Conservation (phyloP, 176 grass and related monocot genomes). For the Triticum urartu region DNA sequence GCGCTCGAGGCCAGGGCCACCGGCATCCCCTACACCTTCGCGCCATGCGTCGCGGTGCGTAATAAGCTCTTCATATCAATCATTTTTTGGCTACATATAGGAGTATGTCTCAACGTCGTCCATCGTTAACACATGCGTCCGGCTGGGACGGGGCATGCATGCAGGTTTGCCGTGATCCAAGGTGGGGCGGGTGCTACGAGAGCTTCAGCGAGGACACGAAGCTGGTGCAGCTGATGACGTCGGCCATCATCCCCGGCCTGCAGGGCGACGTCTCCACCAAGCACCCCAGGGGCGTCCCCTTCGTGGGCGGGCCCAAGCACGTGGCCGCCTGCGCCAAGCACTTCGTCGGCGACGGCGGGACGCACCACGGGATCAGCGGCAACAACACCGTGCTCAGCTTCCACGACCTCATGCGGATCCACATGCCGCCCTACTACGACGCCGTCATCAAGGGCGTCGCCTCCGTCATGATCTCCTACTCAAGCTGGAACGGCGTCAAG, state of each 20-base stretch:
- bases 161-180: slow-evolving; percentile 90
- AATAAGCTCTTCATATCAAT: background rate
- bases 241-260: slow-evolving; percentile 48
- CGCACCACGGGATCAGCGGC: slow-evolving; percentile 56
- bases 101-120: no score
- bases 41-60: slow-evolving; percentile 69
- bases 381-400: slow-evolving; percentile 67
- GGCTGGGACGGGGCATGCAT: slow-evolving; percentile 55
- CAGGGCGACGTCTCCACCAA: slow-evolving; percentile 63
- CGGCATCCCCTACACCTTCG: slow-evolving; percentile 89
- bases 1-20: slow-evolving; percentile 78
- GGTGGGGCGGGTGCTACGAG: slow-evolving; percentile 92
- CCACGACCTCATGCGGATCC: slow-evolving; percentile 64
- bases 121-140: background rate
- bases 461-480: slow-evolving; percentile 76
- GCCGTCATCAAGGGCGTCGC: slow-evolving; percentile 65
- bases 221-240: slow-evolving; percentile 74
- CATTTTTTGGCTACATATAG: no score
- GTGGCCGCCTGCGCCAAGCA: slow-evolving; percentile 84
- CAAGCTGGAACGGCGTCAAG: slow-evolving; percentile 74
- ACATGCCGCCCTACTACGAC: slow-evolving; percentile 75
- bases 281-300: slow-evolving; percentile 54
- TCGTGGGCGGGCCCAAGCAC: slow-evolving; percentile 52
- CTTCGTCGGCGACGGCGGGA: slow-evolving; percentile 82
- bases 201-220: slow-evolving; percentile 82